phyloP scores from a whole-genome alignment of 1,284 basidiomycete species.

The Cryptococcus floricola region DNA sequence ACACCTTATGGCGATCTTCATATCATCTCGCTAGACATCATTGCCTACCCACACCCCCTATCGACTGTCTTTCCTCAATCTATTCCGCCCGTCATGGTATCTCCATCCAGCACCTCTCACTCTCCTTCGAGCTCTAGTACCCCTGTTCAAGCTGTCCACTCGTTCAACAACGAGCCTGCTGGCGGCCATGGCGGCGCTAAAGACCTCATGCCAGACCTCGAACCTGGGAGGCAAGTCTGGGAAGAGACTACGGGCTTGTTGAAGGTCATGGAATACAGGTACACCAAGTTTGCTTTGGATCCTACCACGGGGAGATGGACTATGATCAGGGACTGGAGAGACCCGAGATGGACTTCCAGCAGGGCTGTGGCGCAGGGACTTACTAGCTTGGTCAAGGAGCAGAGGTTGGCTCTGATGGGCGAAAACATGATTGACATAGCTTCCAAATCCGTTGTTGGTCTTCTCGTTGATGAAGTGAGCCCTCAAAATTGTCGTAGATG shows the following conservation, averaged over 20 bases:
- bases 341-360: conserved; percentile 68
- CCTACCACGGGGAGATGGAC: conserved; percentile 75
- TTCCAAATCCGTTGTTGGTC: conserved; percentile 72
- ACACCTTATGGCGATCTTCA: conserved; percentile 77
- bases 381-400: conserved; percentile 55
- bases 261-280: conserved; percentile 62
- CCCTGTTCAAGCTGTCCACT: conserved; percentile 13
- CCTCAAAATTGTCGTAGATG: conserved; percentile 19
- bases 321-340: conserved; percentile 89
- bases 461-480: conserved; percentile 84
- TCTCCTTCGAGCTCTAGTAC: conserved; percentile 10
- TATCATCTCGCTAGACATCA: conserved; percentile 63
- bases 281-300: conserved; percentile 86
- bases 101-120: conserved; percentile 21
- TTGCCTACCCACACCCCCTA: conserved; percentile 71
- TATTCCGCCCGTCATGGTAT: conserved; percentile 7
- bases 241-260: conserved; percentile 53
- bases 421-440: conserved; percentile 87
- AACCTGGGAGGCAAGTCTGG: conserved; percentile 42
- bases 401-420: conserved; percentile 75
- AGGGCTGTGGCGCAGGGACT: conserved; percentile 65
- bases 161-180: conserved; percentile 25
- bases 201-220: conserved; percentile 42
- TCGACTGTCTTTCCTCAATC: conserved; percentile 67
- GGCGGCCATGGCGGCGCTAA: conserved; percentile 43